Evolutionary conservation across 805 yeast genomes (phyloP).

Genomic region (Candida qinlingensis): DNA sequence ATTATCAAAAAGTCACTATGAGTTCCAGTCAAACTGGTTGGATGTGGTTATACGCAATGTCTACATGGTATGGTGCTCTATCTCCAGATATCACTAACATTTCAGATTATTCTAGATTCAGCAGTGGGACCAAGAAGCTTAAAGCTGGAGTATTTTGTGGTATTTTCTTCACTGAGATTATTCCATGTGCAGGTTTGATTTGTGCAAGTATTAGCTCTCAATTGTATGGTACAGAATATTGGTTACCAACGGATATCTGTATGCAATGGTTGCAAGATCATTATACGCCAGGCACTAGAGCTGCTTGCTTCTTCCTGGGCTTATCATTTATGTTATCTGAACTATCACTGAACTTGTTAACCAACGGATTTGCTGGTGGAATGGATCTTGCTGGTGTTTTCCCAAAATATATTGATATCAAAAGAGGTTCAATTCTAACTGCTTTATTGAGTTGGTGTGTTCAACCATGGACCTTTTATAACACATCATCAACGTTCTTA

Average conservation of each 20-base stretch:
- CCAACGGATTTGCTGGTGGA: conserved; percentile 32
- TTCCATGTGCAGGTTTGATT: conserved; percentile 36
- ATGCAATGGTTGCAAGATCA: conserved; percentile 33
- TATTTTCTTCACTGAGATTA: conserved; percentile 31
- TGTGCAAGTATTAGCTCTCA: conserved; percentile 31
- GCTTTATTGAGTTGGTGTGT: conserved; percentile 33
- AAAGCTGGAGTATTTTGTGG: conserved; percentile 29
- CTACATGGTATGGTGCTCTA: conserved; percentile 36
- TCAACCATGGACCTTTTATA: conserved; percentile 37
- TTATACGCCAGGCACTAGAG: conserved; percentile 32
- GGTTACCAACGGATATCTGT: conserved; percentile 35
- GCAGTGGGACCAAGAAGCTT: conserved; percentile 24
- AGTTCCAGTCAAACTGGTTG: conserved; percentile 29
- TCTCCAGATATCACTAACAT: conserved; percentile 36
- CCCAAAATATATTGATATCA: conserved; percentile 18
- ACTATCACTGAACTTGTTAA: conserved; percentile 30
- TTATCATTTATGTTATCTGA: conserved; percentile 32
- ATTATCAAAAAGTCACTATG: conserved; percentile 22
- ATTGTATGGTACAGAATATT: conserved; percentile 31
- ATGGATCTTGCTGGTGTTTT: conserved; percentile 22
- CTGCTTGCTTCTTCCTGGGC: conserved; percentile 38
- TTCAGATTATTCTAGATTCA: conserved; percentile 37
- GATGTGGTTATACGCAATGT: conserved; percentile 37
- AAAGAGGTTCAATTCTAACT: conserved; percentile 30
- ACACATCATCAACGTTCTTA: conserved; percentile 31